Base-by-base conservation (phyloP, 192 early-diverging fungal species). In the Phlyctochytrium bullatum region DNA sequence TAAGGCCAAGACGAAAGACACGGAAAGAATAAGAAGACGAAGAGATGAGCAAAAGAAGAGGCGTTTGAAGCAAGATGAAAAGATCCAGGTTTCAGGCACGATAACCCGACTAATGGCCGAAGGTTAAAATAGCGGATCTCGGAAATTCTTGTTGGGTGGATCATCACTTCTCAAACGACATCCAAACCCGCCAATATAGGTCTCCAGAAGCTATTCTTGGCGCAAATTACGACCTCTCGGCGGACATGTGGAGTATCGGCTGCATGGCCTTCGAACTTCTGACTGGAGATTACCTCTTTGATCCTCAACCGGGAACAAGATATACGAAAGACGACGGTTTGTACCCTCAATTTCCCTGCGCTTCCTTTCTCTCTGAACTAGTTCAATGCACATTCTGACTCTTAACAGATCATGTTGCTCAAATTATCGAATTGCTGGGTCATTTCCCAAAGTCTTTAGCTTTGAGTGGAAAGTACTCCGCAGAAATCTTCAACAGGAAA, bases 151-250 rank as follows among this genome's bases (percentile, higher is more conserved):
- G 94, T 64, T 98, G 96, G 96, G 86, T 89, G 0, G 81, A 96
- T 73, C 89, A 95, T 75, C 94, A 98, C 72, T 97, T 96, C 68
- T 95, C 94, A 0, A 88, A 91, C 36, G 93, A 96, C 72, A 97
- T 98, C 64, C 96, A 98, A 79, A 98, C 96, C 36, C 89, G 96
- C 58, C 94, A 98, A 75, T 98, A 98, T 71, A 88, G 96, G 61
- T 91, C 89, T 6, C 96, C 96, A 28, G 96, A 98, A 72, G 96
- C 94, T 1, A 94, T 97, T 61, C 77, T 97, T 23, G 96, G 96
- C 1, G 81, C 88, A 25, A 79, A 83, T 35, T 98, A 95, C 88
- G 89, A 92, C 34, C 65, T 88, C 3, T 88, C 86, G 31, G 89
- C 94, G 2, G 96, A 98, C 73, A 86, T 95, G 29, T 98, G 96